These are phyloP conservation scores for Suillus paluster DNA, from an alignment of 768 basidiomycete genomes.

Conservation along the genomic window DNA sequence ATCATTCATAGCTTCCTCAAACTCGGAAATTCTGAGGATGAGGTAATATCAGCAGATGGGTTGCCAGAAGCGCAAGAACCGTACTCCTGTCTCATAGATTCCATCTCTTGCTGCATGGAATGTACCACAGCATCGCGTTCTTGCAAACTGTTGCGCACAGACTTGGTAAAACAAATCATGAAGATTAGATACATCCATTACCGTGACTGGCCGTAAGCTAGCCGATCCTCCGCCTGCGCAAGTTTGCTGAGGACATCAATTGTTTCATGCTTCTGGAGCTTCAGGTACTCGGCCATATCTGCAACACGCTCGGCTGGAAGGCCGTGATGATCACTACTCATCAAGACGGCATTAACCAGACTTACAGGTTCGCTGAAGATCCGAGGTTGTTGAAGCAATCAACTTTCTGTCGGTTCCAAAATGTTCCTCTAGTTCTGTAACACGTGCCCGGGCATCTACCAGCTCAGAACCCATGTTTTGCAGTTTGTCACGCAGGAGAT, in stretches of 20 bases:
- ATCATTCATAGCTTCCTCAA: slow-evolving; percentile 28
- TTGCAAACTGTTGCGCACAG: slow-evolving; percentile 21
- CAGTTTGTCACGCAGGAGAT: slow-evolving; percentile 52
- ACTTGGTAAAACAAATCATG: slow-evolving; percentile 15
- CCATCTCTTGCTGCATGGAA: slow-evolving; percentile 35
- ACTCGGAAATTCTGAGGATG: slow-evolving; percentile 25
- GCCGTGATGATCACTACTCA: slow-evolving; percentile 20
- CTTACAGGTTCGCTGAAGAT: slow-evolving; percentile 32
- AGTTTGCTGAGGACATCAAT: slow-evolving; percentile 23
- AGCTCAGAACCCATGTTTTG: slow-evolving; percentile 46
- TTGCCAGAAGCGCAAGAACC: slow-evolving; percentile 7
- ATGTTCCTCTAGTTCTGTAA: slow-evolving; percentile 41
- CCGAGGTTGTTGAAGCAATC: slow-evolving; percentile 22
- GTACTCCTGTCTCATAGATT: slow-evolving; percentile 36
- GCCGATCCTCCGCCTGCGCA: slow-evolving; percentile 32
- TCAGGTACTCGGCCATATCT: slow-evolving; percentile 26
- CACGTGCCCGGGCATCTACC: slow-evolving; percentile 44
- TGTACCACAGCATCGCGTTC: slow-evolving; percentile 28
- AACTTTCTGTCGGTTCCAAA: slow-evolving; percentile 25
- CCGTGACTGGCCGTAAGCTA: slow-evolving; percentile 26
- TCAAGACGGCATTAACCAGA: not conserved
- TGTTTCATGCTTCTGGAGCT: slow-evolving; percentile 34
- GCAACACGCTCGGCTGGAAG: slow-evolving; percentile 24
- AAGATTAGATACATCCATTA: slow-evolving; percentile 10
- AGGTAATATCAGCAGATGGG: slow-evolving; percentile 16